These are phyloP conservation scores for Chaetomium sp. DNA, from an alignment of 2,329 filamentous ascomycete species.

Conservation along the genomic window DNA sequence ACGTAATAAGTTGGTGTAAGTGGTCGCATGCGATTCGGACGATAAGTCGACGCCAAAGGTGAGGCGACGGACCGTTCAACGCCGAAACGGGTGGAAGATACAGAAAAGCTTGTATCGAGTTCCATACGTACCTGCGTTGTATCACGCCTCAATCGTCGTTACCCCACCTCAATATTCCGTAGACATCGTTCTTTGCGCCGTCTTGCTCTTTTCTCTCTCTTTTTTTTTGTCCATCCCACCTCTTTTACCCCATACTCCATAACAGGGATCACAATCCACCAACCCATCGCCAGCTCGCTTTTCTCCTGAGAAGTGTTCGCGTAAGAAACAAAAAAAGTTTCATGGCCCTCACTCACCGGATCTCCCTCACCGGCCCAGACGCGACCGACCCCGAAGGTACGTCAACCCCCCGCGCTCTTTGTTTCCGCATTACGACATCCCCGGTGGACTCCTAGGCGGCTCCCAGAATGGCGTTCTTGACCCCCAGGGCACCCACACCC, in stretches of 20 bases:
- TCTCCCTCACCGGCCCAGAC: conserved; percentile 45
- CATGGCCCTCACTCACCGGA: conserved; percentile 48
- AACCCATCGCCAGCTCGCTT: background rate
- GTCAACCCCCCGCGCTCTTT: background rate
- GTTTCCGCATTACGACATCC: background rate
- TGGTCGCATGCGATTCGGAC: background rate
- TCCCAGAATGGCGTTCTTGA: too few species aligned
- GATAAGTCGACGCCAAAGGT: background rate
- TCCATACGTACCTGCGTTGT: background rate
- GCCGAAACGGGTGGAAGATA: background rate
- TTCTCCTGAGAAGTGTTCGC: background rate
- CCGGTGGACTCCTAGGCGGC: background rate
- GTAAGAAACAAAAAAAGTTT: background rate
- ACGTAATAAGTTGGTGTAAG: background rate
- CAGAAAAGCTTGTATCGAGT: background rate
- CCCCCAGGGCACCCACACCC: too few species aligned
- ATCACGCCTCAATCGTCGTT: background rate
- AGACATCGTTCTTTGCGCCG: background rate
- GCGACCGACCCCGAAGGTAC: background rate
- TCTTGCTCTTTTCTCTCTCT: background rate
- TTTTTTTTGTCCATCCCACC: background rate
- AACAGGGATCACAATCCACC: background rate
- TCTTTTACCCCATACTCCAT: background rate
- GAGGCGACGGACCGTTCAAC: background rate
- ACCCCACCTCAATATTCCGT: background rate